Evolutionary conservation across 805 yeast species (phyloP).

Genomic region (Cyberlindnera misumaiensis): DNA sequence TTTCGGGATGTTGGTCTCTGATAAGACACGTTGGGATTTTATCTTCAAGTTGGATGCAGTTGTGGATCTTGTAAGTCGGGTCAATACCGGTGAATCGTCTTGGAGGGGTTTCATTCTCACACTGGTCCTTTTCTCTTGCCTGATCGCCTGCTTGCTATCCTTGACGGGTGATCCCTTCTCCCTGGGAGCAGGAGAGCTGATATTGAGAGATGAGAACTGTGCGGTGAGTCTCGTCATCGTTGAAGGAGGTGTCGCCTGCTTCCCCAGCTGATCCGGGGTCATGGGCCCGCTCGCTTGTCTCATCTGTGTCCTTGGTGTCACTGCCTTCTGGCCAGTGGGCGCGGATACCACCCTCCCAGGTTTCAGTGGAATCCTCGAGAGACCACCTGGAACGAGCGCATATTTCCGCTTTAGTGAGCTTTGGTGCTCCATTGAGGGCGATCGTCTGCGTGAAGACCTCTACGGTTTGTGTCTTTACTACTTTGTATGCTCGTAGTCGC

Average conservation of each 20-base stretch:
- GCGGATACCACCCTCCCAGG: background rate
- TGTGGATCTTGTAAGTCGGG: conserved; percentile 21
- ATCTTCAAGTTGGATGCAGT: conserved; percentile 17
- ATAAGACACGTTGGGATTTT: conserved; percentile 2
- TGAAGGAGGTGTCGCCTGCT: conserved; percentile 8
- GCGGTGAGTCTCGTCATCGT: conserved; percentile 15
- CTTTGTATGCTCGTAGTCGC: background rate
- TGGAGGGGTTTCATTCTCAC: background rate
- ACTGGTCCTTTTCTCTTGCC: background rate
- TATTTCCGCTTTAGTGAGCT: conserved; percentile 1
- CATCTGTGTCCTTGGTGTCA: background rate
- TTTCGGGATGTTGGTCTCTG: conserved; percentile 8
- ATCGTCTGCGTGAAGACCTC: too few species aligned
- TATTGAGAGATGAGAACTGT: conserved; percentile 7
- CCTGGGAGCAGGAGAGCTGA: too few species aligned
- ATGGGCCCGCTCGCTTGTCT: background rate
- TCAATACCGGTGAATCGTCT: conserved; percentile 16
- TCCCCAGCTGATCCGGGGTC: background rate
- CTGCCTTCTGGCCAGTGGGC: background rate
- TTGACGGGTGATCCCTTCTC: background rate
- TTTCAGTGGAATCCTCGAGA: background rate
- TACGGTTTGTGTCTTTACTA: too few species aligned
- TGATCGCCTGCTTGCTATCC: background rate
- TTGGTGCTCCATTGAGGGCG: too few species aligned
- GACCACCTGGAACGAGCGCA: background rate